A percentile compares a stretch with the other conserved stretches of the same genome.
These are phyloP conservation scores for Blastocladiella emersonii DNA, from an alignment of 371 early-diverging fungal genomes.

Conservation along the genomic window DNA sequence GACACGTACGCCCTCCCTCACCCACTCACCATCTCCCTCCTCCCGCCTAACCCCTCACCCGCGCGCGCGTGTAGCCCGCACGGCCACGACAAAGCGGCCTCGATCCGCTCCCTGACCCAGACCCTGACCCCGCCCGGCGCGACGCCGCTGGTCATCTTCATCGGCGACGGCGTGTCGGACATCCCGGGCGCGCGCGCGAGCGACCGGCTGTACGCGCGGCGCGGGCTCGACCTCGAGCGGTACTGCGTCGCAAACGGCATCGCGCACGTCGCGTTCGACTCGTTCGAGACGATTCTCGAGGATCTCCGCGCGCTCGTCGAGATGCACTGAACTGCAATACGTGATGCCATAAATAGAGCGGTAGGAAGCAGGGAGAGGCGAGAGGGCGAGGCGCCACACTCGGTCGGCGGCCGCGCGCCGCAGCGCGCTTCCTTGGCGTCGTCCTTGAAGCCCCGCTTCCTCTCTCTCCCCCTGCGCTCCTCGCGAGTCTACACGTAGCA, in stretches of 20 bases:
- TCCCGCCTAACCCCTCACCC: neutral
- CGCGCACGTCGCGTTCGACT: conserved; percentile 33
- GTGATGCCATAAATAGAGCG: too few species aligned
- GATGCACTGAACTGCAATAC: too few species aligned
- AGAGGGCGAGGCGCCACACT: too few species aligned
- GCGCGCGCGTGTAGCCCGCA: neutral
- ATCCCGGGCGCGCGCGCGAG: conserved; percentile 43
- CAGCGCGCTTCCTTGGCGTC: too few species aligned
- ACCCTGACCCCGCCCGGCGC: neutral
- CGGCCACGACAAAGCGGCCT: neutral
- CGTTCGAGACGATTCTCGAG: conserved; percentile 29
- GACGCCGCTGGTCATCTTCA: conserved; percentile 30
- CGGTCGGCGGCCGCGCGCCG: too few species aligned
- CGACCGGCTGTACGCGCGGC: conserved; percentile 46
- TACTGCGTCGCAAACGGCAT: conserved; percentile 40
- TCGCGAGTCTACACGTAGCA: too few species aligned
- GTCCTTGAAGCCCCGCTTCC: too few species aligned
- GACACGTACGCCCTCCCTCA: neutral
- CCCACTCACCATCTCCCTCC: too few species aligned
- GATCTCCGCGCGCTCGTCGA: too few species aligned
- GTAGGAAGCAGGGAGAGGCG: too few species aligned
- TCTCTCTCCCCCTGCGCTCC: too few species aligned
- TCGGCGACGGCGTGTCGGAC: conserved; percentile 56
- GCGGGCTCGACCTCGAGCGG: conserved; percentile 41
- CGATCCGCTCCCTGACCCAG: neutral